phyloP scores from a whole-genome alignment of 163 green algal species.

The Prototheca wickerhamii region DNA sequence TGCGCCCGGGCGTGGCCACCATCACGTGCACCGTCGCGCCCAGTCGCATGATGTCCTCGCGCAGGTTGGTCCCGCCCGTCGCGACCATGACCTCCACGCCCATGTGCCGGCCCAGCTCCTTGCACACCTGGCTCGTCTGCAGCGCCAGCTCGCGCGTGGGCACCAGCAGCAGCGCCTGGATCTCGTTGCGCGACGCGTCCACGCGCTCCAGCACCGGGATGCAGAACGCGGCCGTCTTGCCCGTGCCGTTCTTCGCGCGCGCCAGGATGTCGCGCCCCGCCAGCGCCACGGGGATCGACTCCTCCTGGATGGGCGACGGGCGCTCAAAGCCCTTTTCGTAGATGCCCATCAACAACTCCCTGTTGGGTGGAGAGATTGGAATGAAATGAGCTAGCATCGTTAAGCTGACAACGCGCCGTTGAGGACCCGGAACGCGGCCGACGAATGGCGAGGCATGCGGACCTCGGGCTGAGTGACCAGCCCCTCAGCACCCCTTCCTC shows the following conservation, averaged over 20 bases:
- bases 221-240: slow-evolving; percentile 97
- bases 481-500: neutral
- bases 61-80: slow-evolving; percentile 92
- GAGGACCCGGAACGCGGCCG: neutral
- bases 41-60: slow-evolving; percentile 98
- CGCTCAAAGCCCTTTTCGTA: slow-evolving; percentile 99
- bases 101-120: slow-evolving; percentile 87
- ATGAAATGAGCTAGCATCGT: neutral
- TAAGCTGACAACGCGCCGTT: neutral
- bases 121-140: slow-evolving; percentile 84
- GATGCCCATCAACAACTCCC: slow-evolving; percentile 96
- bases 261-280: slow-evolving; percentile 96
- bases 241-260: slow-evolving; percentile 97
- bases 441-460: too few species aligned
- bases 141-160: slow-evolving; percentile 95
- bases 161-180: slow-evolving; percentile 95
- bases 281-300: slow-evolving; percentile 96
- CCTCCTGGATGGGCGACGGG: slow-evolving; percentile 91
- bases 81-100: slow-evolving; percentile 82
- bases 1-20: slow-evolving; percentile 93
- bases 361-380: neutral
- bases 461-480: too few species aligned
- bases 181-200: slow-evolving; percentile 72
- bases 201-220: slow-evolving; percentile 95
- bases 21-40: slow-evolving; percentile 89